phyloP scores from a whole-genome alignment of 2,329 filamentous ascomycete species.

The Onygenales sp. region DNA sequence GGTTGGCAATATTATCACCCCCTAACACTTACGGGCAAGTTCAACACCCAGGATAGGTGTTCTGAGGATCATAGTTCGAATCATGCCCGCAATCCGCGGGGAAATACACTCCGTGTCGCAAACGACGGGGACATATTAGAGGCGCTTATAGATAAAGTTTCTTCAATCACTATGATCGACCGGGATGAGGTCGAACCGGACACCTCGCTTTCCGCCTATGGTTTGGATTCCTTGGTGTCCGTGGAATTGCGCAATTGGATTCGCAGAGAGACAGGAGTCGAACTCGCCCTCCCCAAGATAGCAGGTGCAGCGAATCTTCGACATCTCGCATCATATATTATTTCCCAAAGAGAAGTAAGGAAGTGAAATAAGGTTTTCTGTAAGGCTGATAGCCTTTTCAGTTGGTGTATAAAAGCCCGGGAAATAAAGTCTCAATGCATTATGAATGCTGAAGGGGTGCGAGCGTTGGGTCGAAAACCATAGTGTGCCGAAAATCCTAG shows the following conservation, averaged over 20 bases:
- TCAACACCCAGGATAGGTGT: not conserved
- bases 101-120: slow-evolving; percentile 9
- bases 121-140: not conserved
- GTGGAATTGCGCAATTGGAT: not conserved
- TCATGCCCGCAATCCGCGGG: not conserved
- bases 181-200: not conserved
- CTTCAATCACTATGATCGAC: slow-evolving; percentile 11
- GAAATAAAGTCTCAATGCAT: too few relatives aligned
- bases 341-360: not conserved
- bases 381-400: too few relatives aligned
- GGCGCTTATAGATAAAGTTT: slow-evolving; percentile 1
- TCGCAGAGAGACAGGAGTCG: not conserved
- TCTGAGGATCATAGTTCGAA: not conserved
- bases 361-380: too few relatives aligned
- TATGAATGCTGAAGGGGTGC: too few relatives aligned
- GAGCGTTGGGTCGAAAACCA: too few relatives aligned
- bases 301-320: not conserved
- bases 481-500: too few relatives aligned
- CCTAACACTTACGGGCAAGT: not conserved
- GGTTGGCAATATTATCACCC: slow-evolving; percentile 1
- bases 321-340: not conserved
- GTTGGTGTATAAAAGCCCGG: too few relatives aligned
- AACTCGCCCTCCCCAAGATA: not conserved
- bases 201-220: not conserved
- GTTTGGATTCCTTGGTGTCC: not conserved